Evolutionary conservation across 2,329 filamentous ascomycete species (phyloP).

Genomic region (Macroventuria anomochaeta): DNA sequence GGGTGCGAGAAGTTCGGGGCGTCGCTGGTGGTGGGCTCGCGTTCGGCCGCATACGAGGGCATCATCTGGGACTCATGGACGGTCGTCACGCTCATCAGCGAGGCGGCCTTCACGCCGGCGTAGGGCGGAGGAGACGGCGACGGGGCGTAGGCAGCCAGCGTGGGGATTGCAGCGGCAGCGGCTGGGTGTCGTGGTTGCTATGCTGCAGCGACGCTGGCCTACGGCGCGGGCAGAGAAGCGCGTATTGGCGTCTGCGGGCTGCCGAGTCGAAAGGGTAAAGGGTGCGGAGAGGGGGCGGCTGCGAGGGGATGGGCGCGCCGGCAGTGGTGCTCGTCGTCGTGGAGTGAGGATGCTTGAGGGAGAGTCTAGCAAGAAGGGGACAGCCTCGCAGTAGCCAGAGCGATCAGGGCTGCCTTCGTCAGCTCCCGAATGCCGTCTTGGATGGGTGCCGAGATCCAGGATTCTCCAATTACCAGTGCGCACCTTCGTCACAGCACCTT

Average conservation of each 20-base stretch:
- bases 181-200: slow-evolving; percentile 18
- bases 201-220: slow-evolving; percentile 1
- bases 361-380: background rate
- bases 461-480: slow-evolving; percentile 9
- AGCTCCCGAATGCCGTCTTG: slow-evolving; percentile 11
- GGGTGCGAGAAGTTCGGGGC: slow-evolving; percentile 19
- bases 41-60: slow-evolving; percentile 58
- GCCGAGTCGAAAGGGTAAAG: slow-evolving; percentile 6
- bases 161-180: slow-evolving; percentile 19
- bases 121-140: slow-evolving; percentile 35
- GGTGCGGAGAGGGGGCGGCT: slow-evolving; percentile 6
- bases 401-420: slow-evolving; percentile 8
- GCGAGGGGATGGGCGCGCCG: background rate
- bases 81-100: slow-evolving; percentile 40
- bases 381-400: slow-evolving; percentile 8
- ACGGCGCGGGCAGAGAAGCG: too few species aligned
- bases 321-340: background rate
- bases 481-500: slow-evolving; percentile 8
- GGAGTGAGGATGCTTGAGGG: background rate
- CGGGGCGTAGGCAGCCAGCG: slow-evolving; percentile 37
- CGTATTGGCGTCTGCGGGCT: background rate
- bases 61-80: slow-evolving; percentile 52
- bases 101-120: slow-evolving; percentile 36
- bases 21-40: slow-evolving; percentile 30
- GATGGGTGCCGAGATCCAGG: slow-evolving; percentile 7